These are phyloP conservation scores for Calonectria multiphialidica DNA, from an alignment of 2,329 filamentous ascomycete genomes.

Conservation along the genomic window DNA sequence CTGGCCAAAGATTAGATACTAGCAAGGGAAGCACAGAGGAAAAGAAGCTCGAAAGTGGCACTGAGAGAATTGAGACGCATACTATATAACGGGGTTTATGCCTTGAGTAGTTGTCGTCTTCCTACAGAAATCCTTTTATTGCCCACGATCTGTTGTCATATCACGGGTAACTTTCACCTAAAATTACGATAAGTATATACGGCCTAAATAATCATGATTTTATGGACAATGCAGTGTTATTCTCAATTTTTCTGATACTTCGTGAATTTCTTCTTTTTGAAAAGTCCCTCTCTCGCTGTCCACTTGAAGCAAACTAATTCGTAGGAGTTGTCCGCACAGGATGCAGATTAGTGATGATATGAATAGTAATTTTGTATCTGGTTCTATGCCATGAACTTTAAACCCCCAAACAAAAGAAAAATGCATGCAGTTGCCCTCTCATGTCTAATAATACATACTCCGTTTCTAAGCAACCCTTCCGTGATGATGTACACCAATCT, in stretches of 20 bases:
- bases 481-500: not conserved
- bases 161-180: too few species aligned
- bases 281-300: too few species aligned
- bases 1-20: not conserved
- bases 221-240: not conserved
- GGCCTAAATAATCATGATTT: too few species aligned
- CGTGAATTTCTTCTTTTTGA: not conserved
- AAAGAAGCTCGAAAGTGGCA: not conserved
- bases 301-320: too few species aligned
- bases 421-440: not conserved
- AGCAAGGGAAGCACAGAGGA: not conserved
- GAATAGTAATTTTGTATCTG: not conserved
- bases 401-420: not conserved
- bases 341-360: not conserved
- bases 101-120: too few species aligned
- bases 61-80: not conserved
- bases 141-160: too few species aligned
- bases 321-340: too few species aligned
- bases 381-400: not conserved
- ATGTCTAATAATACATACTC: not conserved
- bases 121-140: too few species aligned
- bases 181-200: too few species aligned
- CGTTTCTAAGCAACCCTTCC: not conserved
- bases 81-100: too few species aligned
- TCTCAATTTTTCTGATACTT: too few species aligned